Evolutionary conservation across 139 green algal genomes (phyloP).

Genomic region (Haematococcus lacustris): DNA sequence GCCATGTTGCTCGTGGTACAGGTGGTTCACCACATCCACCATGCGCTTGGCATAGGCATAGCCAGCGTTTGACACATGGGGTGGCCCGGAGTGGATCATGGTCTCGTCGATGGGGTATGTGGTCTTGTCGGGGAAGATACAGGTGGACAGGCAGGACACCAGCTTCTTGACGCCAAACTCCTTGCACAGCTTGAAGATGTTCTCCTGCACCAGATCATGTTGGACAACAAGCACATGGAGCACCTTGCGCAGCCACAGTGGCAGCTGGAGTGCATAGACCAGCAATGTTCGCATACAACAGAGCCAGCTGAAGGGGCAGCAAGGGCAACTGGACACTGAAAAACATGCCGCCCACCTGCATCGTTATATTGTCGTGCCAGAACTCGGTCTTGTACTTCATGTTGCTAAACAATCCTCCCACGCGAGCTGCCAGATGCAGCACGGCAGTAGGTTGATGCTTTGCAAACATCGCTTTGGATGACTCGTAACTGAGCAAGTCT

Average conservation of each 20-base stretch:
- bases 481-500: slow-evolving; percentile 27
- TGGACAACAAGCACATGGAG: too few species aligned
- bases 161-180: slow-evolving; percentile 40
- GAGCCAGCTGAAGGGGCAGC: too few species aligned
- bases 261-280: too few species aligned
- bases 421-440: slow-evolving; percentile 43
- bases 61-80: slow-evolving; percentile 42
- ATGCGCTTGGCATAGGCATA: slow-evolving; percentile 13
- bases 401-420: slow-evolving; percentile 51
- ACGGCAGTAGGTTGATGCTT: slow-evolving; percentile 41
- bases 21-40: slow-evolving; percentile 40
- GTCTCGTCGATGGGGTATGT: slow-evolving; percentile 53
- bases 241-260: too few species aligned
- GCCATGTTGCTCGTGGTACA: slow-evolving; percentile 51
- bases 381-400: slow-evolving; percentile 45
- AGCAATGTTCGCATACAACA: too few species aligned
- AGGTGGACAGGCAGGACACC: slow-evolving; percentile 53
- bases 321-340: too few species aligned
- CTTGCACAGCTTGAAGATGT: slow-evolving; percentile 42
- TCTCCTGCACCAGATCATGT: too few species aligned
- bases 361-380: slow-evolving; percentile 43
- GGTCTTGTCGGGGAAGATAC: slow-evolving; percentile 52
- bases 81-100: slow-evolving; percentile 48
- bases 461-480: slow-evolving; percentile 35
- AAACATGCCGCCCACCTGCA: too few species aligned